Base-by-base conservation (phyloP, 2,329 filamentous ascomycete species). In the Endothia cerciana region DNA sequence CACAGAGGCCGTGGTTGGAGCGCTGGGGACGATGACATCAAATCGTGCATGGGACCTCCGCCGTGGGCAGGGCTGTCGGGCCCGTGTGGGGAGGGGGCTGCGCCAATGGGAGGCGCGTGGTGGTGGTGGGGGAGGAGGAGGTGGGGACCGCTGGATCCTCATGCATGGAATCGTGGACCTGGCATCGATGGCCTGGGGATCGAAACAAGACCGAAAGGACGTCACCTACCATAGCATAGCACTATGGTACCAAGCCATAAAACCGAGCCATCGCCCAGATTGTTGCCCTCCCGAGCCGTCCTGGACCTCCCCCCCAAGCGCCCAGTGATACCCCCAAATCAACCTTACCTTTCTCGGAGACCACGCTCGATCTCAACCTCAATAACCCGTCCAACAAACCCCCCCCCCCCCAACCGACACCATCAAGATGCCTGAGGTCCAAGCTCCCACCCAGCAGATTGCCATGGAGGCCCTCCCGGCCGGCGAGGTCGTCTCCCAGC, bases 361-460 rank as follows among this genome's bases (percentile, higher is more conserved):
- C 13, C 22, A 58, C 13, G n/a, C 17, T 19, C 43, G 33, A 45
- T 3, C 36, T 47, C 53, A 49, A 63, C 19, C 19, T 30, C 41
- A 22, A n/a, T n/a, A n/a, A n/a, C n/a, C 33, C 4, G 13, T 57
- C 15, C 19, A 11, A 3, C 51, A 38, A 63, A 30, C 41, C 51
- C 3, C 56, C 53, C 43, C 45, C n/a, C 33, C 19, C 53, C 47
- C 47, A 22, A 62, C 33, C n/a, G 47, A 15, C 13, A 51, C n/a
- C 40, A 60, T 4, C 70, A 72, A 69, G 47, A 76, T 76, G 74
- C 73, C 74, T 70, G 68, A 73, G 69, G 67, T 64, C 51, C 67
- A 71, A 55, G 67, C 66, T 49, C 47, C 73, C 38, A 65, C 71
- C 64, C 73, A 74, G 68, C 73, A 75, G 69, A 72, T 71, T 69